Evolutionary conservation across 1,139 yeast genomes (phyloP).

Genomic region (Sporopachydermia cereana): DNA sequence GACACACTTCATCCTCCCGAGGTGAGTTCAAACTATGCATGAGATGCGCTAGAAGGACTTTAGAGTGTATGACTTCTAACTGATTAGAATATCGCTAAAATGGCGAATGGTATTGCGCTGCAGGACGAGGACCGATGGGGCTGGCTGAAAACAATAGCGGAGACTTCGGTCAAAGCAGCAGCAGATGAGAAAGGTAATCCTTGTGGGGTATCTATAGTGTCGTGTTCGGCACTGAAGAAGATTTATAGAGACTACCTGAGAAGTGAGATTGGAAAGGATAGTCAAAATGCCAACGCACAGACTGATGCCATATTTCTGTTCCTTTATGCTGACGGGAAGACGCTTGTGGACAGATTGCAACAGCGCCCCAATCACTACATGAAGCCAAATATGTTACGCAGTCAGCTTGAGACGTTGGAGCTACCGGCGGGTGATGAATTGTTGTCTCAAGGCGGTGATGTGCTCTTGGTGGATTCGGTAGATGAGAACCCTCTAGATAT

Average conservation of each 20-base stretch:
- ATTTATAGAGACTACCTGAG: constrained; percentile 52
- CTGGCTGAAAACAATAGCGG: constrained; percentile 56
- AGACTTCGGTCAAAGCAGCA: constrained; percentile 23
- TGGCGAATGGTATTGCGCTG: constrained; percentile 70
- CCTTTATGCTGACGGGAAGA: constrained; percentile 51
- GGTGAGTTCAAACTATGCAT: constrained; percentile 16
- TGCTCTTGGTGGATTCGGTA: not conserved
- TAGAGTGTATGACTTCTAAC: too few relatives aligned
- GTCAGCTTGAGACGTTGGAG: constrained; percentile 68
- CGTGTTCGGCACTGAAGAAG: constrained; percentile 78
- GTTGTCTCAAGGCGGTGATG: not conserved
- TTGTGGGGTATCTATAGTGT: constrained; percentile 36
- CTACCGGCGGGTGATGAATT: constrained; percentile 39
- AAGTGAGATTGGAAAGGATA: constrained; percentile 15
- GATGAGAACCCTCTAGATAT: not conserved
- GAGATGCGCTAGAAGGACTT: not conserved
- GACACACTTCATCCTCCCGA: constrained; percentile 64
- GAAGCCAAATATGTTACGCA: constrained; percentile 73
- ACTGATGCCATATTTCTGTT: constrained; percentile 52
- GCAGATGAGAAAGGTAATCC: constrained; percentile 24
- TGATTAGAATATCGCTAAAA: constrained; percentile 53
- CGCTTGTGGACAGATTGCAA: constrained; percentile 46
- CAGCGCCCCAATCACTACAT: constrained; percentile 67
- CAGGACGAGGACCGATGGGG: constrained; percentile 87
- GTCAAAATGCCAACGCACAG: constrained; percentile 22